Base-by-base conservation (phyloP, 192 early-diverging fungal species). In the Coemansia sp. region DNA sequence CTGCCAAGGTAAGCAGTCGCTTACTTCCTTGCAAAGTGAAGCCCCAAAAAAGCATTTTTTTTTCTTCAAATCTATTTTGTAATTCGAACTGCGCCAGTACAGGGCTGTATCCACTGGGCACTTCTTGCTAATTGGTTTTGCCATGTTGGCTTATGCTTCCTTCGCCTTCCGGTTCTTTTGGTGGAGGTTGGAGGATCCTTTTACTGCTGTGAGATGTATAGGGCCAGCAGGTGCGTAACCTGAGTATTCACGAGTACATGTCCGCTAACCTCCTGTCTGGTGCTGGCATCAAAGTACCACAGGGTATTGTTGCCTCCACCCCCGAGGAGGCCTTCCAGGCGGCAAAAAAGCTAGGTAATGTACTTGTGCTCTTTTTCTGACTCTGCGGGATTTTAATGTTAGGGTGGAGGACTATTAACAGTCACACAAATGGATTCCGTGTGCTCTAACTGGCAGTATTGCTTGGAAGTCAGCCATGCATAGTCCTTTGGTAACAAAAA, bases 211-310 rank as follows among this genome's bases (percentile, higher is more conserved):
- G 31, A 20, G 29, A 24, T 51, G 19, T 20, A 8, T 69, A 64
- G 71, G 61, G 36, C 64, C 88, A 88, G 73, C 87, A 90, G 68
- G 88, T 88, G 80, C 92, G 93, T 68, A 87, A 90, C 89, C 90
- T 99, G 53, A 93, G 94, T 63, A 97, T 99, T 73, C 97, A 99
- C 82, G 97, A 99, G 85, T 92, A 99, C 86, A 80, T 91, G 66
- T 98, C 95, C 21, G 94, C 95, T 83, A 91, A 93, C 42, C 86
- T 99, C 30, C 87, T 99, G 68, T 78, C 89, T 51, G 84, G 93
- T 73, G 96, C 96, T 73, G 96, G 95, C 55, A 85, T 99, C 80
- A 93, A 93, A 71, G 90, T 90, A 8, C 95, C 97, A 21, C 84
- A 87, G 36, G 97, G 97, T 53, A 73, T 78, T 32, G 95, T 97